Percentiles rank a stretch among this genome's conserved stretches.
Evolutionary conservation across 257 asterid genomes (phyloP).

Genomic region (Ligustrum vulgare): DNA sequence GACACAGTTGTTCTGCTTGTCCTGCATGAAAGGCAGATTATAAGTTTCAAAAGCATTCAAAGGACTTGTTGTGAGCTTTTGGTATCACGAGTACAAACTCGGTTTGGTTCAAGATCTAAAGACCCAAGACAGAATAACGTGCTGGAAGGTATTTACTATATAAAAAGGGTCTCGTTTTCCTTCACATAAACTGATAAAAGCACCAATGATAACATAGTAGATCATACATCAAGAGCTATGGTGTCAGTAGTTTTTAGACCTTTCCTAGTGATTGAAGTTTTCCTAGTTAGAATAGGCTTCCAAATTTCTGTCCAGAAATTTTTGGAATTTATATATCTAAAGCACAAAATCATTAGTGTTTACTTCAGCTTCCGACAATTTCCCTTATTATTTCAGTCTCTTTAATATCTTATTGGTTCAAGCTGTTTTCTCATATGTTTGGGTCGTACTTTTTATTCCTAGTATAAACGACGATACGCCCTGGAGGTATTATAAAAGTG

Average conservation of each 20-base stretch:
- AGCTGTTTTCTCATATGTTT: background rate
- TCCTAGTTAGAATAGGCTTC: background rate
- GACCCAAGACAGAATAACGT: conserved; percentile 1
- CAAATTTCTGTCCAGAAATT: background rate
- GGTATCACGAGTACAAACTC: conserved; percentile 4
- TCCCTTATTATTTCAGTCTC: background rate
- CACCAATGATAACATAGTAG: background rate
- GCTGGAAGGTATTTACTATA: conserved; percentile 12
- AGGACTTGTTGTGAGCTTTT: background rate
- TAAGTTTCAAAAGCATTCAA: background rate
- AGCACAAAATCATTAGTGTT: background rate
- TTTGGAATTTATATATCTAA: background rate
- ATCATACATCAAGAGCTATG: conserved; percentile 10
- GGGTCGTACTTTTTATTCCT: background rate
- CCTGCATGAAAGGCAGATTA: conserved; percentile 38
- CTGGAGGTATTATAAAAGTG: background rate
- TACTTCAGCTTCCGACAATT: background rate
- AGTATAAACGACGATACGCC: background rate
- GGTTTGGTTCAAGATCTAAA: conserved; percentile 1
- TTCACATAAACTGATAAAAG: conserved; percentile 3
- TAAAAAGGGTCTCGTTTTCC: background rate
- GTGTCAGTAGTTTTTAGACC: background rate
- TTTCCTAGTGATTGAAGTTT: background rate
- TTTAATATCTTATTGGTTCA: background rate
- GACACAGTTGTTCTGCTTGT: conserved; percentile 75